Percentiles rank a stretch among this genome's conserved stretches.
Conservation (phyloP, 176 grass and related monocot genomes). For the Cenchrus americanus region DNA sequence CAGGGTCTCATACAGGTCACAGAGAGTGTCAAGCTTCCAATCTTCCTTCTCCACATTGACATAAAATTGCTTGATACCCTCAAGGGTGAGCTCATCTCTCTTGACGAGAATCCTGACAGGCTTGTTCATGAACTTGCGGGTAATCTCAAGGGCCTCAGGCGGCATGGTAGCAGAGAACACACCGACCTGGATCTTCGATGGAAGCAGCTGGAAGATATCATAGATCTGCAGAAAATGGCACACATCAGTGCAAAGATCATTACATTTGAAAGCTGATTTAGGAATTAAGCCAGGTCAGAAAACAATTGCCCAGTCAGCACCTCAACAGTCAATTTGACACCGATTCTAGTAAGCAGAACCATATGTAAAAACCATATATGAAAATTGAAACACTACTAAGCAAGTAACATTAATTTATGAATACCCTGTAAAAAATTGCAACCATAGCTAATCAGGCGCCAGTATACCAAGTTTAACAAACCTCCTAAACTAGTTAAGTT, state of each 20-base stretch:
- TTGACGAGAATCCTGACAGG: constrained; percentile 82
- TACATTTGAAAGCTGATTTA: not conserved
- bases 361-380: not conserved
- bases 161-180: constrained; percentile 94
- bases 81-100: constrained; percentile 82
- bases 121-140: constrained; percentile 83
- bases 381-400: not conserved
- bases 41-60: constrained; percentile 79
- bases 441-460: not conserved
- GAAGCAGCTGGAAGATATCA: constrained; percentile 85
- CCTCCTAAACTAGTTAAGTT: not conserved
- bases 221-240: constrained; percentile 60
- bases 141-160: constrained; percentile 77
- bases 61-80: constrained; percentile 86
- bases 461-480: not conserved
- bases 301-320: not conserved
- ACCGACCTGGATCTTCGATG: constrained; percentile 71
- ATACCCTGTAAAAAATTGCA: too few species aligned
- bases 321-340: too few species aligned
- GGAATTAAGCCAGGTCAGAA: not conserved
- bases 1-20: constrained; percentile 72
- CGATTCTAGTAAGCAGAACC: not conserved
- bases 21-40: constrained; percentile 84
- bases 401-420: not conserved
- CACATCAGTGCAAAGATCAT: constrained; percentile 13